Percentiles rank a stretch among this genome's conserved stretches.
Evolutionary conservation across 1,284 basidiomycete genomes (phyloP).

Genomic region (Schizophyllum commune): DNA sequence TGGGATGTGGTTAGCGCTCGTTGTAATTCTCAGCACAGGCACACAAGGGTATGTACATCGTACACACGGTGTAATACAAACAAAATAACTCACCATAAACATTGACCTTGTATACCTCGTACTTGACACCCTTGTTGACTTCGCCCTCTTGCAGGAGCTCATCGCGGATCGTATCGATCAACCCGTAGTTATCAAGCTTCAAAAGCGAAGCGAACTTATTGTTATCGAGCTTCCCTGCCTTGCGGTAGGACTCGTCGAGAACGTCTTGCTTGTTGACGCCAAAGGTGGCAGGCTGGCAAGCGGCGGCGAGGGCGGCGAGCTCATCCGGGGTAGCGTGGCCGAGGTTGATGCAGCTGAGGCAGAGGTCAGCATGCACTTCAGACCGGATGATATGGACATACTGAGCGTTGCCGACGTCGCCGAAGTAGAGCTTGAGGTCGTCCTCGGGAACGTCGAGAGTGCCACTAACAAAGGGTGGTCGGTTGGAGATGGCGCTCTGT

Average conservation of each 20-base stretch:
- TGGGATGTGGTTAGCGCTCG: constrained; percentile 8
- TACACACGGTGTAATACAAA: not conserved
- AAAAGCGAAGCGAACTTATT: constrained; percentile 1
- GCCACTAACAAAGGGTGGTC: no score
- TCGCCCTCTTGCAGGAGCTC: constrained; percentile 11
- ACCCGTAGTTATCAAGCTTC: constrained; percentile 4
- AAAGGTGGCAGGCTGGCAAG: constrained; percentile 17
- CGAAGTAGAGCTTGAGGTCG: not conserved
- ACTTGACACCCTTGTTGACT: constrained; percentile 5
- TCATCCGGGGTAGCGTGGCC: not conserved
- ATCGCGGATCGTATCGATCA: constrained; percentile 2
- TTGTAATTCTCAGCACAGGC: constrained; percentile 8
- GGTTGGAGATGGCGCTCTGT: no score
- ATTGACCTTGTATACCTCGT: constrained; percentile 23
- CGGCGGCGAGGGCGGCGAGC: not conserved
- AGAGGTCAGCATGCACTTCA: not conserved
- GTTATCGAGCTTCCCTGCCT: constrained; percentile 3
- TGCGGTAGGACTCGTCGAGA: constrained; percentile 8
- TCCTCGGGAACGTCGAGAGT: not conserved
- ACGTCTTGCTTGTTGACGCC: not conserved
- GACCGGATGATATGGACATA: not conserved
- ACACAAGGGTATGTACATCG: not conserved
- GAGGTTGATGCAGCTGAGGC: constrained; percentile 4
- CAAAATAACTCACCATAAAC: constrained; percentile 17
- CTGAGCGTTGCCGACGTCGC: not conserved